Percentiles rank a stretch among this genome's conserved stretches.
These are phyloP conservation scores for Cochlearia excelsa DNA, from an alignment of 345 rosid genomes.

Conservation along the genomic window DNA sequence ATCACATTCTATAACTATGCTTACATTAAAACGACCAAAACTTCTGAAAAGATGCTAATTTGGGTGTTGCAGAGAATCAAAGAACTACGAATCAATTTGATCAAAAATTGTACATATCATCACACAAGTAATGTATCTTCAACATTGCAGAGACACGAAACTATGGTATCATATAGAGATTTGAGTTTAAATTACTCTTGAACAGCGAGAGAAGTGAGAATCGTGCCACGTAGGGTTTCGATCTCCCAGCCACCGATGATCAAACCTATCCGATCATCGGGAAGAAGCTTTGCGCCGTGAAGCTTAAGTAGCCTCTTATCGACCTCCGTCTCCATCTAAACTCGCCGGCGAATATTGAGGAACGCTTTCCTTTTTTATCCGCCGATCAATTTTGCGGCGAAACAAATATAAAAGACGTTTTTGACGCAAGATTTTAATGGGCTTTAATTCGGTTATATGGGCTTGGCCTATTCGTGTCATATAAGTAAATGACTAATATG, in stretches of 20 bases:
- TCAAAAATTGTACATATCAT: no score
- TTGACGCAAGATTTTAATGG: conserved; percentile 12
- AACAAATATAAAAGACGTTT: not conserved
- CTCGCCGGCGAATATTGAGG: conserved; percentile 7
- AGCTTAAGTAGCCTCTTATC: conserved; percentile 67
- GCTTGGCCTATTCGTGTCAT: no score
- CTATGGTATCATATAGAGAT: not conserved
- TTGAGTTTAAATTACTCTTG: conserved; percentile 40
- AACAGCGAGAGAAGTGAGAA: conserved; percentile 63
- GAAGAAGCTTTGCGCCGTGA: conserved; percentile 62
- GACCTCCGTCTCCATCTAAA: conserved; percentile 56
- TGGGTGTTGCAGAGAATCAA: no score
- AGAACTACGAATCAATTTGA: no score
- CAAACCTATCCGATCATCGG: conserved; percentile 62
- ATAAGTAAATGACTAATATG: no score
- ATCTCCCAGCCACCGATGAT: conserved; percentile 80
- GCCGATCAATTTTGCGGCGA: conserved; percentile 12
- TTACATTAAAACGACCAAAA: not conserved
- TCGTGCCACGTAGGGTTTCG: conserved; percentile 63
- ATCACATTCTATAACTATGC: not conserved
- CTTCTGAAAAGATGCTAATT: not conserved
- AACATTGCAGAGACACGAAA: no score
- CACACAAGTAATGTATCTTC: no score
- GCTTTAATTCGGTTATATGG: conserved; percentile 10
- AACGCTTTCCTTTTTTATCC: not conserved